phyloP scores from a whole-genome alignment of 2,329 filamentous ascomycete species.

The Sarocladiaceae sp. region DNA sequence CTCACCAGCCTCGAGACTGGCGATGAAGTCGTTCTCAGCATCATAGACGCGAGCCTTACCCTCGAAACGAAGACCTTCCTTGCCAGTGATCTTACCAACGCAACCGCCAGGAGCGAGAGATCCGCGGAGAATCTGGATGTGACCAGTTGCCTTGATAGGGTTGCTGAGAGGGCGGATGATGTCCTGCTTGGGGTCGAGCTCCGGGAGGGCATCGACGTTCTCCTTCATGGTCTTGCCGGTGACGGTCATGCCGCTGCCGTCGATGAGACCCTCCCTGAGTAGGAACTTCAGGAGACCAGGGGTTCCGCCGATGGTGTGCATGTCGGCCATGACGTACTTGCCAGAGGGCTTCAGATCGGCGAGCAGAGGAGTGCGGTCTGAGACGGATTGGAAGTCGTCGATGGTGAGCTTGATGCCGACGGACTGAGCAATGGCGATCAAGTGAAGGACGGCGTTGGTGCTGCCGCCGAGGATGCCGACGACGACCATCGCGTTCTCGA shows the following conservation, averaged over 20 bases:
- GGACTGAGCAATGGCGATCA: slow-evolving; percentile 79
- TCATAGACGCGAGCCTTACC: slow-evolving; percentile 82
- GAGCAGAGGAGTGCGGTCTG: slow-evolving; percentile 73
- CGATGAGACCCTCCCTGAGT: slow-evolving; percentile 75
- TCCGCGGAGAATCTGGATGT: slow-evolving; percentile 82
- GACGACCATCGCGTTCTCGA: slow-evolving; percentile 81
- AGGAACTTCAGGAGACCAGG: slow-evolving; percentile 85
- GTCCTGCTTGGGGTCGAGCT: slow-evolving; percentile 70
- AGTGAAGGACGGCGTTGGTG: slow-evolving; percentile 80
- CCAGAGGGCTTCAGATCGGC: slow-evolving; percentile 83
- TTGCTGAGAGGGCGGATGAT: slow-evolving; percentile 78
- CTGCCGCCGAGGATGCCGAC: slow-evolving; percentile 80
- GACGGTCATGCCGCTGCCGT: slow-evolving; percentile 76
- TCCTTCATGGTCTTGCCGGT: slow-evolving; percentile 81
- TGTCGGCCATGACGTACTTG: slow-evolving; percentile 80
- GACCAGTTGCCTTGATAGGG: slow-evolving; percentile 77
- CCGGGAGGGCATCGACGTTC: slow-evolving; percentile 74
- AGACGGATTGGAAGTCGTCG: slow-evolving; percentile 81
- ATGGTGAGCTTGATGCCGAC: slow-evolving; percentile 79
- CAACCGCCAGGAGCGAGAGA: slow-evolving; percentile 86
- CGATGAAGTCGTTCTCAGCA: slow-evolving; percentile 76
- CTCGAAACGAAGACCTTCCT: slow-evolving; percentile 79
- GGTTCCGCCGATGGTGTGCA: slow-evolving; percentile 83
- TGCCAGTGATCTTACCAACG: slow-evolving; percentile 94
- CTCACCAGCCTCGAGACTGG: slow-evolving; percentile 67